These are phyloP conservation scores for Mycena latifolia DNA, from an alignment of 768 basidiomycete species.

Conservation along the genomic window DNA sequence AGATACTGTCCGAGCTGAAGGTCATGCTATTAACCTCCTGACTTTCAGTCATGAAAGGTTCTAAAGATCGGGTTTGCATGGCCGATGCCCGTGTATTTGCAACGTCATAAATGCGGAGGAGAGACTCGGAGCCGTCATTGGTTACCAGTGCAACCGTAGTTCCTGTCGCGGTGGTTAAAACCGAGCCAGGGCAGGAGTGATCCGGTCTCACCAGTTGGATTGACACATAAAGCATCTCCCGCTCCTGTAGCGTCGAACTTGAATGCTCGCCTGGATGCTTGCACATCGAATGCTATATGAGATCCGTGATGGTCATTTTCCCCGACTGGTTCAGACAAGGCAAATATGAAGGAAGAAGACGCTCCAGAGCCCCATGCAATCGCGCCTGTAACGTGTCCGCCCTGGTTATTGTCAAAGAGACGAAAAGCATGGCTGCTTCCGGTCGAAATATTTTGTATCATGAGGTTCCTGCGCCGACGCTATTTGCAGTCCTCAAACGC, in stretches of 20 bases:
- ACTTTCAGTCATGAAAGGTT: conserved; percentile 50
- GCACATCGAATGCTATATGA: conserved; percentile 66
- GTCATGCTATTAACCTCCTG: conserved; percentile 60
- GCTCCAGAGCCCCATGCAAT: conserved; percentile 64
- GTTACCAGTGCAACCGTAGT: conserved; percentile 48
- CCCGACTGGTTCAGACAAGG: conserved; percentile 64
- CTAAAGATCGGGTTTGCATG: conserved; percentile 46
- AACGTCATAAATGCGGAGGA: conserved; percentile 68
- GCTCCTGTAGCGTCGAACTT: conserved; percentile 60
- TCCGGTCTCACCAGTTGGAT: conserved; percentile 54
- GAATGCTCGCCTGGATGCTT: conserved; percentile 39
- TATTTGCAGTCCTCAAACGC: no score
- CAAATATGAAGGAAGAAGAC: conserved; percentile 59
- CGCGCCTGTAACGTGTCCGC: conserved; percentile 52
- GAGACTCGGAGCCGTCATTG: conserved; percentile 29
- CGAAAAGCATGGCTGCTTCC: conserved; percentile 23
- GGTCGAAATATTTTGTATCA: conserved; percentile 11
- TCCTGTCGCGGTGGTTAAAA: conserved; percentile 22
- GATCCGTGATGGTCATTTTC: conserved; percentile 47
- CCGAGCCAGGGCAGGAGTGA: neutral
- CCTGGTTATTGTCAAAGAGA: conserved; percentile 35
- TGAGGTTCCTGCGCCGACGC: conserved; percentile 15
- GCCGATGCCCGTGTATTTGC: conserved; percentile 46
- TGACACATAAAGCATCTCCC: conserved; percentile 65
- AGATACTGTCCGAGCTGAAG: conserved; percentile 73